Base-by-base conservation (phyloP, 2,329 filamentous ascomycete species). In the Clarireedia homoeocarpa region DNA sequence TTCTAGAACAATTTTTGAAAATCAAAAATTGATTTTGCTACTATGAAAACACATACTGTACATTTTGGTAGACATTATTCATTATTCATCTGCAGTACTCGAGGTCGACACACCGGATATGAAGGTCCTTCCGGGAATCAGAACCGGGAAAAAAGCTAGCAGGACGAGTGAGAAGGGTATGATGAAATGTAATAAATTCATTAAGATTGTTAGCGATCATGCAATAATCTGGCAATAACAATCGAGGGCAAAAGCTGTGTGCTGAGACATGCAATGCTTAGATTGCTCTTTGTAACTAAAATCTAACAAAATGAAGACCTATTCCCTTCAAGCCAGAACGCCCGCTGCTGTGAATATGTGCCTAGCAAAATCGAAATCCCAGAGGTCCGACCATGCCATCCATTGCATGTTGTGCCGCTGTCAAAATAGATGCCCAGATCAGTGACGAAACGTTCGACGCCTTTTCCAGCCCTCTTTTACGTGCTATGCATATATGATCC, bases 401-500 rank as follows among this genome's bases (percentile, higher is more conserved):
- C 46, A 42, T 47, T 57, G 45, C 48, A 50, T 49, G 30, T 34
- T 34, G 30, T 34, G 10, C 10, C 30, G 30, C 30, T 34, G 40
- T 44, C 51, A 38, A 40, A 52, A 48, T 34, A 36, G 48, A 20
- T 55, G 58, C 60, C 59, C 54, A 42, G 56, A 60, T 56, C 62
- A 52, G 42, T 42, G 47, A 51, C 47, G 53, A 56, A 59, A 61
- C 44, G 26, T 58, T 59, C 59, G 58, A 63, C 61, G 59, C 65
- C 63, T 67, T 66, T 66, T 65, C 63, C 62, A 60, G 61, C 59
- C 59, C 59, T 64, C 60, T 63, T 63, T 64, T 58, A 60, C 59
- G 55, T 62, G 58, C 48, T 59, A 62, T 64, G 57, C 61, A 48
- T 63, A 48, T 63, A 58, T 62, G 55, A 58, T 59, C 58, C 61